Evolutionary conservation across 2,329 filamentous ascomycete genomes (phyloP), one percentile per base, ranked within the genome.

Genomic region (Juglanconis sp.): DNA sequence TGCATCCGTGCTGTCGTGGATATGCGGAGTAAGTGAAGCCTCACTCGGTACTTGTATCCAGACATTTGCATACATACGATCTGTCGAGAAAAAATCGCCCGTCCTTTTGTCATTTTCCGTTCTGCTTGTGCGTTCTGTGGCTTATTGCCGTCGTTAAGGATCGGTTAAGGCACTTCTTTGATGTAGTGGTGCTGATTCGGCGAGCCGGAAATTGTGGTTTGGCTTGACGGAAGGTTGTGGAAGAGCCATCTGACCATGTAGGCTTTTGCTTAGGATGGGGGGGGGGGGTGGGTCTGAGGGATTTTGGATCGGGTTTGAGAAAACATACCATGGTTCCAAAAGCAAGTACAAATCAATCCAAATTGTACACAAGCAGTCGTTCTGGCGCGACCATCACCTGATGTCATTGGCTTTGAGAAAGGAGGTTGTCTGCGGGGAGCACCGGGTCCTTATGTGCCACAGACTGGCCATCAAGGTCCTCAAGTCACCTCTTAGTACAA

Each of bases 1-100:
- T 99, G 95, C 78, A 97, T 99, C 71, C 91, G 95, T 66, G 96
- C 92, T 68, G 95, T 98, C 9, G 90, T 97, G 57, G 86, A 84
- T 68, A 87, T 87, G 83, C 73, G 74, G 63, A 76, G 60, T 63
- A 54, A 60, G 60, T 63, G 55, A 47, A 44, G 30, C 34, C 30
- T 30, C 56, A 61, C 24, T 31, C 11, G 9, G 47, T 24, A 36
- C 48, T 13, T 4, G n/a, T 42, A 15, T 42, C 38, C 38, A 10
- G 5, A 42, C 5, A 4, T 42, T 42, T 42, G 38, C n/a, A 42
- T 13, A 46, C 48, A 30, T 31, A 52, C 35, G 31, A 44, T 44
- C 30, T 5, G 10, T 5, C 10, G 47, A 35, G 40, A 24, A n/a
- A 13, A 42, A 24, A 42, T 42, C n/a, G 38, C n/a, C 38, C 38